Evolutionary conservation across 2,329 filamentous ascomycete species (phyloP).

Genomic region (Dactylellina parvicollis): DNA sequence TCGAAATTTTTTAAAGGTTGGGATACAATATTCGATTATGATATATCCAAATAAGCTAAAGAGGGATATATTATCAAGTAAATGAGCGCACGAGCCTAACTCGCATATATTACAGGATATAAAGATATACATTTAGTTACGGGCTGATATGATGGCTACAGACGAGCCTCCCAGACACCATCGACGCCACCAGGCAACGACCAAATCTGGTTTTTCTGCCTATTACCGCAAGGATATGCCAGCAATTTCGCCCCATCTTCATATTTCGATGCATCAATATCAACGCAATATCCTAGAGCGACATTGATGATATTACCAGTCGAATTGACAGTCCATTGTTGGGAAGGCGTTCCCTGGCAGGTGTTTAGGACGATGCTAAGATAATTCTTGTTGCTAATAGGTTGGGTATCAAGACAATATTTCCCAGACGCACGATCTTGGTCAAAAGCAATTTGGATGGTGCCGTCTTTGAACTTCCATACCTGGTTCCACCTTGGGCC

Average conservation of each 20-base stretch:
- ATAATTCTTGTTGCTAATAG: background rate
- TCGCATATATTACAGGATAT: background rate
- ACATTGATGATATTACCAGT: constrained; percentile 39
- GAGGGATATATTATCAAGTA: too few relatives aligned
- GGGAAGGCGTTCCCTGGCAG: constrained; percentile 34
- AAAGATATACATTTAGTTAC: too few relatives aligned
- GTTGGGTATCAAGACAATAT: constrained; percentile 46
- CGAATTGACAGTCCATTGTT: constrained; percentile 29
- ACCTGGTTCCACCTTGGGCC: constrained; percentile 50
- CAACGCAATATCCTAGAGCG: constrained; percentile 26
- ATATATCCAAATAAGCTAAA: too few relatives aligned
- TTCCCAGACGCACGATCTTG: constrained; percentile 22
- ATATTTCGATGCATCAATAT: constrained; percentile 46
- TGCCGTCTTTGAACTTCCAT: constrained; percentile 45
- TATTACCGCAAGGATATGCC: constrained; percentile 40
- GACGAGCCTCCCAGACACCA: constrained; percentile 21
- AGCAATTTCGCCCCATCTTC: constrained; percentile 38
- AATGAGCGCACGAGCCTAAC: too few relatives aligned
- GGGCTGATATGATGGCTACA: background rate
- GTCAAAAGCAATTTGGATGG: constrained; percentile 45
- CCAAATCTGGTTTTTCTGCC: constrained; percentile 51
- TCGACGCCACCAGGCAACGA: constrained; percentile 20
- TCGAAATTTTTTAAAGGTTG: too few relatives aligned
- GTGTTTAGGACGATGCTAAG: constrained; percentile 35
- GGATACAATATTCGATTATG: too few relatives aligned